Evolutionary conservation across 106 monocot species (phyloP), one percentile per base, ranked within the genome.

Genomic region (Dioscorea dumetorum): DNA sequence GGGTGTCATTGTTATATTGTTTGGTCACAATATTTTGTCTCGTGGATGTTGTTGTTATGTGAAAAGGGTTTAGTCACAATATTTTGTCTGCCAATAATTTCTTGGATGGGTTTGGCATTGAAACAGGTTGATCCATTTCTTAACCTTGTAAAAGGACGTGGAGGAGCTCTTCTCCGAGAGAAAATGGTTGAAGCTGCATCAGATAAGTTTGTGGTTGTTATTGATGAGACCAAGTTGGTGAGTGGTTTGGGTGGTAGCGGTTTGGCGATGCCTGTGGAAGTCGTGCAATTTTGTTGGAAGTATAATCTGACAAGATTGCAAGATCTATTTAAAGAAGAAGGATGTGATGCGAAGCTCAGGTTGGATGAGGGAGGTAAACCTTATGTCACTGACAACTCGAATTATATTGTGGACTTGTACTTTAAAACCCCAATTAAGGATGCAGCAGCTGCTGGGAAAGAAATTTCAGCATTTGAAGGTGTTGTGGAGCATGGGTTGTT

Each of bases 121-220:
- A 68, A 50, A 57, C 76, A 92, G 89, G 92, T 99, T 12, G 99
- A 99, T 57, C 99, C 99, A 22, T 61, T 82, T 57, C 84, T 99
- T 41, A 85, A 99, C 71, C 80, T 99, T 28, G 93, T 99, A 28
- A 99, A 99, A 72, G 99, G 99, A 41, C 78, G 97, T 17, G 97
- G 97, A 52, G 97, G 97, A 31, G 97, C 97, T 49, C 87, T 99
- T 63, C 87, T 99, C 52, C 77, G 93, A 0, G 99, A 99, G 72
- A 99, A 99, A 71, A 99, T 99, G 85, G 99, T 99, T 1, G 99
- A 93, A 66, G 93, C 99, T 20, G 93, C 85, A 52, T 99, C 99
- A 12, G 93, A 85, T 13, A 99, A 85, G 78, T 99, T 93, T 51
- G 77, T 99, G 12, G 99, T 93, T 8, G 85, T 99, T 56, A 90